Conservation (phyloP, 371 early-diverging fungal species). For the Batkoa obscura region DNA sequence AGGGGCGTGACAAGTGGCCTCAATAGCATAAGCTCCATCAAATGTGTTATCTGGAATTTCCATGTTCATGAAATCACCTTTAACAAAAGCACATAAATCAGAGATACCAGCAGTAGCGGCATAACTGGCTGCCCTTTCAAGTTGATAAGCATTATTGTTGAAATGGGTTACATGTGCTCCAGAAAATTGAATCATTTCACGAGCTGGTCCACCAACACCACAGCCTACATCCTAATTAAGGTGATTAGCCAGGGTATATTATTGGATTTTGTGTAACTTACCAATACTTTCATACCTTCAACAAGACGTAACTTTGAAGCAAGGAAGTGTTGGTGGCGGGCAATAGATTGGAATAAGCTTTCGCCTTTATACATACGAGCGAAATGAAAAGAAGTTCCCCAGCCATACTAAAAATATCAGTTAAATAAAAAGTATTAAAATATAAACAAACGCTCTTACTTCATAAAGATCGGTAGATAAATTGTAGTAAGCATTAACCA, state of each 20-base stretch:
- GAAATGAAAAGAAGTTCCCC: conserved; percentile 87
- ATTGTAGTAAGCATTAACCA: conserved; percentile 64
- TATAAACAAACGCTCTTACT: conserved; percentile 12
- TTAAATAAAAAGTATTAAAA: too few relatives aligned
- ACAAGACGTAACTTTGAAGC: conserved; percentile 51
- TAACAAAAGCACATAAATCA: conserved; percentile 34
- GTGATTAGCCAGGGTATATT: not conserved
- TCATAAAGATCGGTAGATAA: conserved; percentile 73
- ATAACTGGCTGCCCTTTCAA: conserved; percentile 54
- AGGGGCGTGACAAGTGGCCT: conserved; percentile 81
- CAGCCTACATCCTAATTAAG: conserved; percentile 58
- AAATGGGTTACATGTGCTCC: conserved; percentile 78
- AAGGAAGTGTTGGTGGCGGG: conserved; percentile 79
- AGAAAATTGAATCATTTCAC: conserved; percentile 73
- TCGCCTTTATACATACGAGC: conserved; percentile 56
- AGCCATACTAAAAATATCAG: conserved; percentile 31
- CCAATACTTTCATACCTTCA: conserved; percentile 39
- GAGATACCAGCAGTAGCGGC: conserved; percentile 40
- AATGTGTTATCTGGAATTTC: conserved; percentile 59
- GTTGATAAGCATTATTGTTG: conserved; percentile 91
- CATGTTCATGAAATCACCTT: conserved; percentile 85
- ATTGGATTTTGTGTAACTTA: not conserved
- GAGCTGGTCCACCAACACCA: conserved; percentile 86
- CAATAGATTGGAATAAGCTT: conserved; percentile 57
- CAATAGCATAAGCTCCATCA: conserved; percentile 80